Percentiles rank a stretch among this genome's conserved stretches.
These are phyloP conservation scores for Auxenochlorella pyrenoidosa DNA, from an alignment of 139 green algal species.

Conservation along the genomic window DNA sequence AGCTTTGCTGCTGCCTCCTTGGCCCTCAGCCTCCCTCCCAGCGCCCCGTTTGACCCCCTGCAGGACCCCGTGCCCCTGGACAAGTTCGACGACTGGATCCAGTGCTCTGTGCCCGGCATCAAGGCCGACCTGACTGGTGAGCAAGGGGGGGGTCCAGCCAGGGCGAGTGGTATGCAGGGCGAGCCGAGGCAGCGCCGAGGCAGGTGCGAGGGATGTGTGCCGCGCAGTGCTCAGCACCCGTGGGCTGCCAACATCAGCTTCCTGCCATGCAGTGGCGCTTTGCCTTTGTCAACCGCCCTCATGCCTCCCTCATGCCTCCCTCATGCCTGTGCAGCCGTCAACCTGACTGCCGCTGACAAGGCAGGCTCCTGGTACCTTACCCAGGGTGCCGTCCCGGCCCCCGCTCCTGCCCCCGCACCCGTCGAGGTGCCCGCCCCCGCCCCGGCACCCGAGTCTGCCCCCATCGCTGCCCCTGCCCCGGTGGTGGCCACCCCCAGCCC, in stretches of 20 bases:
- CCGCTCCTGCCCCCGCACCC: background rate
- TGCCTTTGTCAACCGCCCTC: background rate
- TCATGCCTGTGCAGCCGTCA: slow-evolving; percentile 20
- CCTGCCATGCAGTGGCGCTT: too few species aligned
- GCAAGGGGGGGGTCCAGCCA: too few species aligned
- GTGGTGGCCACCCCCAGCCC: background rate
- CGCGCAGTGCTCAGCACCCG: too few species aligned
- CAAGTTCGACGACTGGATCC: slow-evolving; percentile 29
- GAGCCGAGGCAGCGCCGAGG: too few species aligned
- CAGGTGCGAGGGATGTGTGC: too few species aligned
- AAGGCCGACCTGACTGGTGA: slow-evolving; percentile 25
- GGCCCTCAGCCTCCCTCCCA: background rate
- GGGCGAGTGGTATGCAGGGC: too few species aligned
- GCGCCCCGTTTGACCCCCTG: background rate
- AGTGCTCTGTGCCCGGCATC: slow-evolving; percentile 12
- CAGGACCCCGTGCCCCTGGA: slow-evolving; percentile 27
- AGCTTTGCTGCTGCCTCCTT: background rate
- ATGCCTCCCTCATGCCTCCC: background rate
- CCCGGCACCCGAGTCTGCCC: background rate
- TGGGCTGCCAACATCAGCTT: background rate
- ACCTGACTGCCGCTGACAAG: slow-evolving; percentile 21
- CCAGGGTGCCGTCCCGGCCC: background rate
- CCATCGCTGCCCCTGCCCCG: background rate
- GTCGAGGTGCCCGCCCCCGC: background rate
- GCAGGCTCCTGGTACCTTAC: slow-evolving; percentile 9